Evolutionary conservation across 2,329 filamentous ascomycete genomes (phyloP).

Genomic region (Aspergillus latus): DNA sequence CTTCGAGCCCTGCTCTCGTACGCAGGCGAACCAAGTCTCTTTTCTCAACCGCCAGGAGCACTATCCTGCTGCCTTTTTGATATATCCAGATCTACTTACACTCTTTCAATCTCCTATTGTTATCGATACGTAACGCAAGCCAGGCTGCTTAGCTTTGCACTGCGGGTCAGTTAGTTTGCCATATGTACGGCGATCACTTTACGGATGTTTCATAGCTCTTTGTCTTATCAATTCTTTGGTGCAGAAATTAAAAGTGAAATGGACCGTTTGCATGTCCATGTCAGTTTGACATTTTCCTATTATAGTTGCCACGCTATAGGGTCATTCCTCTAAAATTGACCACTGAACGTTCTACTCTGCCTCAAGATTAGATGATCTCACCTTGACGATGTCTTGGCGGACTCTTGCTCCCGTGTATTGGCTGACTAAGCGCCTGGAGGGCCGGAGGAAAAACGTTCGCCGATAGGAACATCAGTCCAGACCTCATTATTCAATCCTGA

Average conservation of each 20-base stretch:
- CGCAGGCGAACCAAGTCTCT: neutral
- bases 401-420: neutral
- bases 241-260: neutral
- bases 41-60: neutral
- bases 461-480: conserved; percentile 5
- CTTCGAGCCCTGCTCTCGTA: neutral
- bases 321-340: neutral
- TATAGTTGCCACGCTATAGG: neutral
- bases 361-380: neutral
- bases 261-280: neutral
- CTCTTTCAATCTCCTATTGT: neutral
- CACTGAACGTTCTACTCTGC: neutral
- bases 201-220: neutral
- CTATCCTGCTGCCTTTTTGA: neutral
- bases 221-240: neutral
- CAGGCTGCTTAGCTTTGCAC: conserved; percentile 10
- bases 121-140: neutral
- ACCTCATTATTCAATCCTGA: conserved; percentile 5
- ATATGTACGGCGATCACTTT: neutral
- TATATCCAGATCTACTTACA: neutral
- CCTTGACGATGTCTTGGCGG: neutral
- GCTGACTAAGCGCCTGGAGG: conserved; percentile 3
- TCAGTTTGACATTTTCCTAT: neutral
- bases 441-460: conserved; percentile 29
- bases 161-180: conserved; percentile 17